A percentile compares a stretch with the other conserved stretches of the same genome.
Conservation (phyloP, 1,284 basidiomycete genomes). For the Tylopilus orsonianus region DNA sequence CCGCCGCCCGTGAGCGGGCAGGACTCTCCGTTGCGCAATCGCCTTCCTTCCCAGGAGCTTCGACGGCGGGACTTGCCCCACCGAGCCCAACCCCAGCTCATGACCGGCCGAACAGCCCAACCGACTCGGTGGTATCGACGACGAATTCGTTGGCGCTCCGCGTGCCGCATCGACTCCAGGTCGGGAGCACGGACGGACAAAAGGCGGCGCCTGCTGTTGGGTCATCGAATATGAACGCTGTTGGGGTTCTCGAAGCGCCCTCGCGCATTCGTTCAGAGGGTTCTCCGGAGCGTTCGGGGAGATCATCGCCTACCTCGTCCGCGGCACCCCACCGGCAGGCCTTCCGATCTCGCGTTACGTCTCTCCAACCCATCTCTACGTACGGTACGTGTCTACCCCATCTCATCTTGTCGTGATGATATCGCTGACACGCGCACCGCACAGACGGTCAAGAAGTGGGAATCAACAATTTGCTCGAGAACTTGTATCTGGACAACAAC, state of each 20-base stretch:
- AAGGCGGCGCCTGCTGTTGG: conserved; percentile 86
- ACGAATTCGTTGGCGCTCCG: conserved; percentile 62
- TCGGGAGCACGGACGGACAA: conserved; percentile 66
- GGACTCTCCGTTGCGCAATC: conserved; percentile 31
- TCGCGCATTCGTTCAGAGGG: conserved; percentile 59
- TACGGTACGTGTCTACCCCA: conserved; percentile 65
- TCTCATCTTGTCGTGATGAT: not conserved
- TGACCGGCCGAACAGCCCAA: conserved; percentile 67
- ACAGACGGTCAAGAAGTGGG: conserved; percentile 85
- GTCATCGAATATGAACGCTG: conserved; percentile 74
- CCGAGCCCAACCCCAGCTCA: conserved; percentile 34
- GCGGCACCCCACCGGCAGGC: conserved; percentile 50
- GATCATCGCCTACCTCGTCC: conserved; percentile 66
- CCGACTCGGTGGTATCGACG: conserved; percentile 70
- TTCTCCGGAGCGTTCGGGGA: conserved; percentile 65
- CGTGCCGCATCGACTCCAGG: conserved; percentile 59
- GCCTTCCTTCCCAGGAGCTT: conserved; percentile 31
- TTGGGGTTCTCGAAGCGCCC: conserved; percentile 73
- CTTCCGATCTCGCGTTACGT: conserved; percentile 45
- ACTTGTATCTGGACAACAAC: conserved; percentile 84
- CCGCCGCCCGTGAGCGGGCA: conserved; percentile 46
- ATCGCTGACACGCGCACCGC: conserved; percentile 1
- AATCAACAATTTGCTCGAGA: conserved; percentile 83
- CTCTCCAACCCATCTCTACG: conserved; percentile 60
- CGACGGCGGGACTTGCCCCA: conserved; percentile 31